These are phyloP conservation scores for Serendipita vermifera DNA, from an alignment of 768 basidiomycete genomes.

Conservation along the genomic window DNA sequence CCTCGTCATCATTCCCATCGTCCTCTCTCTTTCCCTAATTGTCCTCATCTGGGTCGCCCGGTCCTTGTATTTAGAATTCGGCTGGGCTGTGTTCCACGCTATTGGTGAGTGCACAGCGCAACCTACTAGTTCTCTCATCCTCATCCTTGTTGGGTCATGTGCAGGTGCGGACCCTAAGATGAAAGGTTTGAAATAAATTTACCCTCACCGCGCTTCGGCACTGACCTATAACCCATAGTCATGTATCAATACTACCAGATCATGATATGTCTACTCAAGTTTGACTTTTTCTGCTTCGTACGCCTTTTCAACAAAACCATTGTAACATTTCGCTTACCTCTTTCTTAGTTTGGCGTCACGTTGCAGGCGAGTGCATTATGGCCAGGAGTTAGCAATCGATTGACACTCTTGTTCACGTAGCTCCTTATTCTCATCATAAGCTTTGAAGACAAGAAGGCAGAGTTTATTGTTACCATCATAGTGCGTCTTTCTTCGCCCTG, in stretches of 20 bases:
- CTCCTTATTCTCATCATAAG: constrained; percentile 67
- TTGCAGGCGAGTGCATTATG: constrained; percentile 47
- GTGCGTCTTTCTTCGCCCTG: background rate
- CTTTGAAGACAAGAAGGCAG: constrained; percentile 54
- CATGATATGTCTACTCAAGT: constrained; percentile 76
- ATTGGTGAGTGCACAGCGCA: constrained; percentile 34
- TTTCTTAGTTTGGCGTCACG: constrained; percentile 47
- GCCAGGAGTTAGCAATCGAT: background rate
- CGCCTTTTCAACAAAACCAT: background rate
- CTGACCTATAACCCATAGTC: constrained; percentile 28
- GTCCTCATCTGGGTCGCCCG: constrained; percentile 54
- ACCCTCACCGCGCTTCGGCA: background rate
- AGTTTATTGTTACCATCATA: constrained; percentile 70
- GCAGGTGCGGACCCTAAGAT: constrained; percentile 56
- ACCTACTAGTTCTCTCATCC: background rate
- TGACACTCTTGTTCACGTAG: constrained; percentile 26
- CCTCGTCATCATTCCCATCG: constrained; percentile 57
- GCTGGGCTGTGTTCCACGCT: constrained; percentile 85
- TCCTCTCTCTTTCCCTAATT: constrained; percentile 56
- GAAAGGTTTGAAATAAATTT: constrained; percentile 51
- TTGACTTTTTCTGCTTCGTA: constrained; percentile 74
- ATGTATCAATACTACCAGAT: constrained; percentile 88
- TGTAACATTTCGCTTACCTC: background rate
- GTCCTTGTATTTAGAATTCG: constrained; percentile 67
- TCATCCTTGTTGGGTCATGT: background rate